phyloP scores from a whole-genome alignment of 176 grass and related monocot genomes.

The Zoysia japonica region DNA sequence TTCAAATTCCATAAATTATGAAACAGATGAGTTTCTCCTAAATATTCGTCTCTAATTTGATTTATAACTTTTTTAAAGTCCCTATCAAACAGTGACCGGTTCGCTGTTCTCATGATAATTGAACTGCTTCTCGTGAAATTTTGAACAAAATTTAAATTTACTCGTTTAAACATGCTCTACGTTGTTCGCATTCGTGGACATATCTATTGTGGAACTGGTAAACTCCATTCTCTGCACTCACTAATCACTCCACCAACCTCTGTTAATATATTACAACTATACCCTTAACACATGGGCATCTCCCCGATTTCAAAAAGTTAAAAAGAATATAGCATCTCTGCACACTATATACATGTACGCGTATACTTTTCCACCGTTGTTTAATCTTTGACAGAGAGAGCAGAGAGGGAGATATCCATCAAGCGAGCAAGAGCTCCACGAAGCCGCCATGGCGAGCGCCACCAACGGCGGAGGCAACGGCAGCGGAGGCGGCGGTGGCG shows the following conservation, averaged over 20 bases:
- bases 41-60: not conserved
- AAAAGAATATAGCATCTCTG: not conserved
- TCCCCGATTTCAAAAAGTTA: not conserved
- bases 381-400: not conserved
- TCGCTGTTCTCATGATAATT: not conserved
- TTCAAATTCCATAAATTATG: not conserved
- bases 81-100: not conserved
- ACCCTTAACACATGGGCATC: slow-evolving; percentile 3
- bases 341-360: slow-evolving; percentile 5
- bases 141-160: not conserved
- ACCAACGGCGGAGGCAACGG: slow-evolving; percentile 22
- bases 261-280: not conserved
- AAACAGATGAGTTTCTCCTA: not conserved
- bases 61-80: not conserved
- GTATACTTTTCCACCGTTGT: slow-evolving; percentile 5
- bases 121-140: not conserved
- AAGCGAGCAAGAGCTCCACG: slow-evolving; percentile 8
- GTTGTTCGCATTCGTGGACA: not conserved
- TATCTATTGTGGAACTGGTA: not conserved
- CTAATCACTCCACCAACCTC: slow-evolving; percentile 6
- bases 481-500: not conserved
- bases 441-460: slow-evolving; percentile 41
- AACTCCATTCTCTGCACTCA: not conserved
- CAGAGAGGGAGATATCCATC: not conserved
- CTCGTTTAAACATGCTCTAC: not conserved